phyloP scores from a whole-genome alignment of 805 yeast species.

The Candida alai region DNA sequence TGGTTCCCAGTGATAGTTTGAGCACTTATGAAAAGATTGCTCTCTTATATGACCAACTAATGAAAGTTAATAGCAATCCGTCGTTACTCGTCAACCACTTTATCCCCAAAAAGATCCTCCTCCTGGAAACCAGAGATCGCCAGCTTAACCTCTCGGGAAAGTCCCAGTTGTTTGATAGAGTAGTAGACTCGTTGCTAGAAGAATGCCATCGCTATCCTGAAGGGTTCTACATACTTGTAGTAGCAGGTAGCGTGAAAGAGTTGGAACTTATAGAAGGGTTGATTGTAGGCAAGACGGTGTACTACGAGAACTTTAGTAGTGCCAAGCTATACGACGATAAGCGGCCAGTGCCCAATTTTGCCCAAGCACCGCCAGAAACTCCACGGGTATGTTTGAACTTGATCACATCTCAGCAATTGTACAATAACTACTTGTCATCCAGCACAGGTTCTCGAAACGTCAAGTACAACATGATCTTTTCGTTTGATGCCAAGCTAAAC shows the following conservation, averaged over 20 bases:
- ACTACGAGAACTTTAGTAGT: conserved; percentile 66
- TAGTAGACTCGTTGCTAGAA: conserved; percentile 35
- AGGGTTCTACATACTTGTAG: conserved; percentile 33
- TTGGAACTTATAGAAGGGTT: conserved; percentile 76
- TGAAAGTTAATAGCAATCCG: conserved; percentile 60
- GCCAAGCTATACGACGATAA: conserved; percentile 48
- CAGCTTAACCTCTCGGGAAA: conserved; percentile 56
- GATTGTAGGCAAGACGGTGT: conserved; percentile 64
- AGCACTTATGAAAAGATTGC: conserved; percentile 31
- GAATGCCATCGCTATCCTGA: conserved; percentile 11
- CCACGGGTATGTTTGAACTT: conserved; percentile 21
- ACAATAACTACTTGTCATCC: conserved; percentile 26
- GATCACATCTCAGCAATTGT: conserved; percentile 30
- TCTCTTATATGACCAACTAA: conserved; percentile 43
- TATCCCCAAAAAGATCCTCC: conserved; percentile 63
- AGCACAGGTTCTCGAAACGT: conserved; percentile 11
- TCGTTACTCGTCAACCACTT: conserved; percentile 72
- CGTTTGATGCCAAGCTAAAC: conserved; percentile 35
- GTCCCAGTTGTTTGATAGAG: conserved; percentile 48
- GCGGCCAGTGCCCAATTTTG: conserved; percentile 11
- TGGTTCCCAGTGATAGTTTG: conserved; percentile 7
- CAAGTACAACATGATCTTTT: conserved; percentile 28
- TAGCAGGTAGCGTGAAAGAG: conserved; percentile 63
- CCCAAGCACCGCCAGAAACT: conserved; percentile 11
- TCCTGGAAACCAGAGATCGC: conserved; percentile 61